These are phyloP conservation scores for Chalciporus sp. DNA, from an alignment of 1,284 basidiomycete species.

Conservation along the genomic window DNA sequence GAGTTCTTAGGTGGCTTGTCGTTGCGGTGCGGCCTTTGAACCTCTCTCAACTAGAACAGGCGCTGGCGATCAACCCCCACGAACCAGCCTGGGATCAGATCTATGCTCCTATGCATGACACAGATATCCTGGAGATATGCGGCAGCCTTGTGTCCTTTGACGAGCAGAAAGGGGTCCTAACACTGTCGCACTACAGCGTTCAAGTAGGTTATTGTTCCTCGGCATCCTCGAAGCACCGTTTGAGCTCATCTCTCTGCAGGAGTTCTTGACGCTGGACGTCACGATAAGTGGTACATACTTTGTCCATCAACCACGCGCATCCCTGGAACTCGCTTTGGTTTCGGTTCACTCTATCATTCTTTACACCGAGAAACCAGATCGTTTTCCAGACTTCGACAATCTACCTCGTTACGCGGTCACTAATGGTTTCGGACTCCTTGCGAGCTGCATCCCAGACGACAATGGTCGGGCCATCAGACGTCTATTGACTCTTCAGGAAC, in stretches of 20 bases:
- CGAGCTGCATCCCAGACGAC: not conserved
- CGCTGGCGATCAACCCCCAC: not conserved
- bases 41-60: not conserved
- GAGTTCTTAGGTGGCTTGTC: constrained; percentile 3
- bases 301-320: not conserved
- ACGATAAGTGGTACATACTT: not conserved
- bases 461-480: not conserved
- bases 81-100: not conserved
- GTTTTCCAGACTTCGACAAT: not conserved
- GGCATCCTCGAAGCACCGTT: not conserved
- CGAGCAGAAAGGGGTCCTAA: not conserved
- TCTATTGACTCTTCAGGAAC: not conserved
- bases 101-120: not conserved
- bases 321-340: not conserved
- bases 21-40: not conserved
- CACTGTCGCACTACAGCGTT: constrained; percentile 1
- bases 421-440: not conserved
- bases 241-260: not conserved
- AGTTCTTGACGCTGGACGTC: not conserved
- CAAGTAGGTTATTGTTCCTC: not conserved
- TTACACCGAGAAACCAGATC: not conserved
- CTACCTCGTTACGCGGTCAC: not conserved
- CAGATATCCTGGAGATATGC: constrained; percentile 1
- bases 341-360: not conserved
- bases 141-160: not conserved